Evolutionary conservation across 1,139 yeast genomes (phyloP), one percentile per base, ranked within the genome.

Genomic region (Pichia sorboxylosa): DNA sequence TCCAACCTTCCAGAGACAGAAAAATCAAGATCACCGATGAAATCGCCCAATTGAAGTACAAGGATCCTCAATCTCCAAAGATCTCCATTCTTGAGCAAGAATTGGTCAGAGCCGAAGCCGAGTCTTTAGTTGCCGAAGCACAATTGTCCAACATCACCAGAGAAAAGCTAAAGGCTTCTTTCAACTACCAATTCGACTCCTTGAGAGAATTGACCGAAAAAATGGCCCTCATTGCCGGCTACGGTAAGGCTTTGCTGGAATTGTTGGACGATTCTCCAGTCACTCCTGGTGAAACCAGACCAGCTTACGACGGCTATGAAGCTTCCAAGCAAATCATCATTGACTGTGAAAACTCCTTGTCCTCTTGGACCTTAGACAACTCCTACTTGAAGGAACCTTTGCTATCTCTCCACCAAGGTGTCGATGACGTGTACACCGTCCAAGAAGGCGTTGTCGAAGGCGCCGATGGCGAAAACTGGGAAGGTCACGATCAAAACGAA

Each of bases 211-310:
- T 81, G 65, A 79, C 94, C 49, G 98, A 90, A 69, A 90, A 90
- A 68, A 69, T 82, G 50, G 97, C 97, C 34, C 69, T 90, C 56
- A 84, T 90, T 64, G 96, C 97, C 48, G 96, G 96, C 49, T 90
- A 90, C 70, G 97, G 98, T 63, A 90, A 87, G 72, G 96, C 96
- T 31, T 66, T 90, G 44, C 73, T 90, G 57, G 97, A 90, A 68
- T 75, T 90, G 58, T 73, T 90, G 57, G 97, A 90, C 59, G 97
- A 87, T 61, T 66, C 93, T 47, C 92, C 97, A 42, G 96, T 90
- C 46, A 87, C 97, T 45, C 98, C 98, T 45, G 98, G 98, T 66
- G 98, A 90, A 69, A 83, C 95, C 42, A 84, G 97, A 68, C 92
- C 95, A 27, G 92, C 94, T 41, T 90, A 90, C 61, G 97, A 90